Evolutionary conservation across 2,329 filamentous ascomycete species (phyloP), one percentile per base, ranked within the genome.

Genomic region (Nemania serpens): DNA sequence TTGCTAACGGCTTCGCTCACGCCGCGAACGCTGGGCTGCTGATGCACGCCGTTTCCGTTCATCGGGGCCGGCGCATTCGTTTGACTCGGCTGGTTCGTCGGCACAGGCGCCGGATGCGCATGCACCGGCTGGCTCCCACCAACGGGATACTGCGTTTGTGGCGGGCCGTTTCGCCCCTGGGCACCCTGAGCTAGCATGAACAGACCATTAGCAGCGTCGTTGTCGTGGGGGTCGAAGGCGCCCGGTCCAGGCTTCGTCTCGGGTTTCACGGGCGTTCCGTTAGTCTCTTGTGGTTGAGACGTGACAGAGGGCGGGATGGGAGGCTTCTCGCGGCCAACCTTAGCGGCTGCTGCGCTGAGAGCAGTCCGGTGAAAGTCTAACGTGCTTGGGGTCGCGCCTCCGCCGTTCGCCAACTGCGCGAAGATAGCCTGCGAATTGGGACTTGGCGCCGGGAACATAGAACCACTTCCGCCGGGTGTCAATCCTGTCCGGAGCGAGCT

Each of bases 341-440:
- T 89, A 5, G 85, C 84, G 15, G 90, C 89, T 12, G 88, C 88
- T 18, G 91, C 91, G 67, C 86, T 93, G 75, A 98, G 80, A 29
- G 94, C 95, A 66, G 94, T 96, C 61, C 94, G 90, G 70, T 98
- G 94, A 71, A 99, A 99, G 71, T 99, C 95, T 51, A 96, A 80
- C 0, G 94, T 97, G 63, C 89, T 89, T 9, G 95, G 95, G 1
- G 95, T 99, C 3, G 92, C 90, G 58, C 89, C 91, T 66, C 91
- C 91, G 72, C 86, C 91, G 66, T 60, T 66, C 18, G 91, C 88
- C 39, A 95, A 79, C 67, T 90, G 89, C 63, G 89, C 89, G 76
- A 93, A 91, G 6, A 97, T 78, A 52, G 90, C 90, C 78, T 93
- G 89, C 0, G 91, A 91, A 74, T 91, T 96, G 37, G 92, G 93